Conservation (phyloP, 2,329 filamentous ascomycete species). For the Verticillium albo-atrum region DNA sequence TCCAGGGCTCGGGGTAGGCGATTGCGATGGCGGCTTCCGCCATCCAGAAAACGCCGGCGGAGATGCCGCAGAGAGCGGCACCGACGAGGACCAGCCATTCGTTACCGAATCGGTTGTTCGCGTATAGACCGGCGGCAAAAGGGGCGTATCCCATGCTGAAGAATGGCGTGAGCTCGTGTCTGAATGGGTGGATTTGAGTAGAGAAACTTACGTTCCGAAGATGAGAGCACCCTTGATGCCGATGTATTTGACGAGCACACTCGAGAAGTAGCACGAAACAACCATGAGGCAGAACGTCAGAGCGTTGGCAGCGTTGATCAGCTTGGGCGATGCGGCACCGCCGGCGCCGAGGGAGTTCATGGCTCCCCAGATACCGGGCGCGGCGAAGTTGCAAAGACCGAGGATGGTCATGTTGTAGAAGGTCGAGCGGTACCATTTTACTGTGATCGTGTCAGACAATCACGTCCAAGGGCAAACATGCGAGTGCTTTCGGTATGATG, state of each 20-base stretch:
- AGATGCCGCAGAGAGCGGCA: slow-evolving; percentile 64
- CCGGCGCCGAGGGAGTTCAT: slow-evolving; percentile 72
- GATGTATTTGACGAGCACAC: slow-evolving; percentile 59
- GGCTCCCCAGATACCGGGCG: slow-evolving; percentile 67
- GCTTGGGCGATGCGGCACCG: slow-evolving; percentile 57
- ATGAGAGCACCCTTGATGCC: slow-evolving; percentile 68
- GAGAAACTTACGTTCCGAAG: slow-evolving; percentile 54
- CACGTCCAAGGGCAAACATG: neutral
- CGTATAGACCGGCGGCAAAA: slow-evolving; percentile 67
- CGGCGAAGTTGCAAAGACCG: slow-evolving; percentile 65
- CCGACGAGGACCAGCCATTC: slow-evolving; percentile 68
- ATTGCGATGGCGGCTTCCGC: slow-evolving; percentile 70
- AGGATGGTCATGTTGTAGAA: slow-evolving; percentile 70
- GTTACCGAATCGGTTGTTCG: slow-evolving; percentile 64
- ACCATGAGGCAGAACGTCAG: slow-evolving; percentile 72
- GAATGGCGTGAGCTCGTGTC: too few relatives aligned
- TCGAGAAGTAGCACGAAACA: slow-evolving; percentile 62
- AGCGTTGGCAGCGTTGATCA: slow-evolving; percentile 68
- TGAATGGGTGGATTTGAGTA: neutral
- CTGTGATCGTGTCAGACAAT: slow-evolving; percentile 23
- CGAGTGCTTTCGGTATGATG: too few relatives aligned
- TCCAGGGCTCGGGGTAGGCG: slow-evolving; percentile 66
- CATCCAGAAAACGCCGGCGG: slow-evolving; percentile 72
- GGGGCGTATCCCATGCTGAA: slow-evolving; percentile 61
- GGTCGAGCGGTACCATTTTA: slow-evolving; percentile 67